phyloP scores from a whole-genome alignment of 2,329 filamentous ascomycete genomes.

The Claviceps pusilla region DNA sequence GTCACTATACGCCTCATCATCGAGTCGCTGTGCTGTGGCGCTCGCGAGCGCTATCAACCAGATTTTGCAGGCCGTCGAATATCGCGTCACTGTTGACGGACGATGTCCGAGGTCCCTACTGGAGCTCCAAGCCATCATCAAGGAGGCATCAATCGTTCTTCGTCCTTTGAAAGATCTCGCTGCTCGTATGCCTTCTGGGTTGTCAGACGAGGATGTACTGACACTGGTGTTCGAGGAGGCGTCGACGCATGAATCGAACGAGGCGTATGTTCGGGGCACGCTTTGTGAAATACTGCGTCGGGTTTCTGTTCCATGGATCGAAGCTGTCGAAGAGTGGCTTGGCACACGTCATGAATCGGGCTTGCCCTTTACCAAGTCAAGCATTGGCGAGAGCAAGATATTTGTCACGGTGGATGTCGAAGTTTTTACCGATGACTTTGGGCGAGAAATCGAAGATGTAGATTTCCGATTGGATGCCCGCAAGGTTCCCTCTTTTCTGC shows the following conservation, averaged over 20 bases:
- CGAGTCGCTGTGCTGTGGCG: conserved; percentile 34
- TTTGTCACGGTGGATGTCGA: conserved; percentile 46
- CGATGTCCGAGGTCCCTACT: conserved; percentile 32
- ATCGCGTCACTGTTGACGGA: conserved; percentile 29
- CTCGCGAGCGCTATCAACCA: conserved; percentile 34
- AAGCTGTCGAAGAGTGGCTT: conserved; percentile 58
- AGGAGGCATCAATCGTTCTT: conserved; percentile 33
- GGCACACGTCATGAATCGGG: conserved; percentile 48
- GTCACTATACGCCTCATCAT: conserved; percentile 27
- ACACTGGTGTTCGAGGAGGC: conserved; percentile 47
- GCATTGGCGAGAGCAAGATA: conserved; percentile 30
- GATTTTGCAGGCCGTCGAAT: conserved; percentile 33
- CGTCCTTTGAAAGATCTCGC: conserved; percentile 36
- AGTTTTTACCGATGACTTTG: conserved; percentile 42
- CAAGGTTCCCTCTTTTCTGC: conserved; percentile 58
- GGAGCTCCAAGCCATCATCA: conserved; percentile 35
- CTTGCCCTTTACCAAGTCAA: conserved; percentile 34
- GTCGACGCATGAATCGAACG: conserved; percentile 48
- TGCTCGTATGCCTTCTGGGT: conserved; percentile 26
- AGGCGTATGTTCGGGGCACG: conserved; percentile 44
- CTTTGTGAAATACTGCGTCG: conserved; percentile 51
- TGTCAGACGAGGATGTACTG: conserved; percentile 46
- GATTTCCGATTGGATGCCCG: conserved; percentile 49
- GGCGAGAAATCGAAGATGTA: conserved; percentile 38
- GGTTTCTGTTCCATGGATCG: conserved; percentile 51